phyloP scores from a whole-genome alignment of 1,284 basidiomycete species.

The Ganoderma resinaceum region DNA sequence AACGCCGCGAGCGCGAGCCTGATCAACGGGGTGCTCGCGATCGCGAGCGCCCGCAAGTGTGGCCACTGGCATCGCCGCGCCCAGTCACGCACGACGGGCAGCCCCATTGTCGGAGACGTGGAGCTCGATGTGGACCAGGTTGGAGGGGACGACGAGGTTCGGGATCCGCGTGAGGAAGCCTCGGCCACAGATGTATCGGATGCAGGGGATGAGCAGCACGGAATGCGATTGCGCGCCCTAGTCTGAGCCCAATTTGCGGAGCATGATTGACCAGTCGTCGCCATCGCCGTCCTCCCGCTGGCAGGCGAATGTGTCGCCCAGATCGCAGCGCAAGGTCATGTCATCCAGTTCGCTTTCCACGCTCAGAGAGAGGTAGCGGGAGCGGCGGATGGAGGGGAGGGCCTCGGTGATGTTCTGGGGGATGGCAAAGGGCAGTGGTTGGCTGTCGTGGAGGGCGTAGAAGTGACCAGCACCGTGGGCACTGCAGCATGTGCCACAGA shows the following conservation, averaged over 20 bases:
- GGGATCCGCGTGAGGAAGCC: neutral
- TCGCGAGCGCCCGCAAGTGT: neutral
- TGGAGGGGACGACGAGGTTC: neutral
- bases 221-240: no score
- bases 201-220: no score
- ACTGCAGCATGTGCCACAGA: no score
- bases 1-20: neutral
- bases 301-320: no score
- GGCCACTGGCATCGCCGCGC: neutral
- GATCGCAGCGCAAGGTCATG: no score
- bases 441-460: no score
- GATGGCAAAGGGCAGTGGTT: neutral
- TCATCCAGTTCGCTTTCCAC: no score
- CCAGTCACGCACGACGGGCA: neutral
- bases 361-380: neutral
- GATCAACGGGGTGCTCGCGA: neutral
- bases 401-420: neutral
- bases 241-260: neutral
- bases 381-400: neutral
- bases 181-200: neutral
- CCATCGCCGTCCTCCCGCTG: no score
- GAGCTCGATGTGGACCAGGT: neutral
- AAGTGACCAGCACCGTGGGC: no score
- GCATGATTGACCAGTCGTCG: neutral
- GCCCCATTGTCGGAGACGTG: neutral